A percentile compares a stretch with the other conserved stretches of the same genome.
Conservation (phyloP, 2,329 filamentous ascomycete species). For the Ophiostoma sp. region DNA sequence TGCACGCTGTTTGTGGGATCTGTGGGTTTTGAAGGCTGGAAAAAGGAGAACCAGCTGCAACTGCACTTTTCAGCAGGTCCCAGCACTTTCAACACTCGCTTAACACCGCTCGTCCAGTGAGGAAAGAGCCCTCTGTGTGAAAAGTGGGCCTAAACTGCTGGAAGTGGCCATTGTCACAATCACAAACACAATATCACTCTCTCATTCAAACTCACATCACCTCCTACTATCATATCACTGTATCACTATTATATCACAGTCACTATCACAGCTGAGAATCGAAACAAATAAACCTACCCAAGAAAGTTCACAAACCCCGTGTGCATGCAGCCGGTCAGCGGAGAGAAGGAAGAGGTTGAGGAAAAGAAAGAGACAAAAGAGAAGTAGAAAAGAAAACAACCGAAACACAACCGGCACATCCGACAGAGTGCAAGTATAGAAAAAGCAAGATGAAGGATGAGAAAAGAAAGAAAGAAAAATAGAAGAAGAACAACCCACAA, state of each 20-base stretch:
- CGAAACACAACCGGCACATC: background rate
- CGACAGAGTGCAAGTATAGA: background rate
- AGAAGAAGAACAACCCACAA: background rate
- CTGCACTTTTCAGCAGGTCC: background rate
- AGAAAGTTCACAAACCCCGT: background rate
- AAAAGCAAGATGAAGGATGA: background rate
- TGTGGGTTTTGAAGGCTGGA: background rate
- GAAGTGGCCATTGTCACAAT: conserved; percentile 11
- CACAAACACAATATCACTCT: background rate
- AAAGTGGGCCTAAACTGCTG: background rate
- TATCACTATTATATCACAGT: conserved; percentile 13
- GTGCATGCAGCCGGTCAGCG: background rate
- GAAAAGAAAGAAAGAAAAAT: background rate
- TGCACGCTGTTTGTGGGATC: background rate
- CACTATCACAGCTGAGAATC: background rate
- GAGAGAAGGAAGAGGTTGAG: background rate
- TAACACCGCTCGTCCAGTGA: background rate
- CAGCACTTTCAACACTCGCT: background rate
- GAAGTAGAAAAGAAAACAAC: background rate
- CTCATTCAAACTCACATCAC: background rate
- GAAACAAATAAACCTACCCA: background rate
- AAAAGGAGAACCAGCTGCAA: background rate
- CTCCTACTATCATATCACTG: background rate
- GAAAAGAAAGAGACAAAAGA: background rate
- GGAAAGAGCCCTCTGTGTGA: background rate